A percentile compares a stretch with the other conserved stretches of the same genome.
Conservation (phyloP, 441 rosid genomes). For the Mallotus repandus region DNA sequence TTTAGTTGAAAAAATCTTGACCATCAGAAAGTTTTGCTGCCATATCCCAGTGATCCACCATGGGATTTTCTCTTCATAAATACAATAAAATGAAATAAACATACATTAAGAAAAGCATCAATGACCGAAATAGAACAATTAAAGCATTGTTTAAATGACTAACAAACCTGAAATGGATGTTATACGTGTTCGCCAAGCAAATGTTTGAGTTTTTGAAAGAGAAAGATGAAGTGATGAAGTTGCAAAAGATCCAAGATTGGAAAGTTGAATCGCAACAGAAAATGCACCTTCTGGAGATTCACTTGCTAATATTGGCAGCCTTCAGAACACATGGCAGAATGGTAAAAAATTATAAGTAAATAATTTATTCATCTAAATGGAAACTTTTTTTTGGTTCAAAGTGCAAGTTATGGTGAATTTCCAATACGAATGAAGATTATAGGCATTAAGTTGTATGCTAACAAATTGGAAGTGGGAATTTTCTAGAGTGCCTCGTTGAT, state of each 20-base stretch:
- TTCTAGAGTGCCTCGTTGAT: neutral
- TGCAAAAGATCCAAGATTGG: constrained; percentile 52
- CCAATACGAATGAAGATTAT: neutral
- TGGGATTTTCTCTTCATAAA: neutral
- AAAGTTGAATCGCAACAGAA: constrained; percentile 68
- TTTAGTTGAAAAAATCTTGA: neutral
- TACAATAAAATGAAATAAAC: neutral
- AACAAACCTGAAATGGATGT: constrained; percentile 70
- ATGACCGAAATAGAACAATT: neutral
- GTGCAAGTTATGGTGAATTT: neutral
- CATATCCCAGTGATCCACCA: neutral
- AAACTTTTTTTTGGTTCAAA: neutral
- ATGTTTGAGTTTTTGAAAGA: constrained; percentile 52
- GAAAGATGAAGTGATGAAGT: constrained; percentile 65
- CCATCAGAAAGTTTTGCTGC: neutral
- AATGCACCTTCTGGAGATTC: constrained; percentile 48
- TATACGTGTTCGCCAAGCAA: constrained; percentile 92
- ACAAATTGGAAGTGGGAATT: neutral
- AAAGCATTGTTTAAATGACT: constrained; percentile 11
- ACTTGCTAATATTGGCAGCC: constrained; percentile 50
- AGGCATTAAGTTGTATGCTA: neutral
- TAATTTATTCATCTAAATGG: neutral
- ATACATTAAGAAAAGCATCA: neutral
- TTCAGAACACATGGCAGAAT: constrained; percentile 27
- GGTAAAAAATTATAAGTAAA: too few species aligned